Evolutionary conservation across 768 basidiomycete species (phyloP).

Genomic region (Mycena leptocephala): DNA sequence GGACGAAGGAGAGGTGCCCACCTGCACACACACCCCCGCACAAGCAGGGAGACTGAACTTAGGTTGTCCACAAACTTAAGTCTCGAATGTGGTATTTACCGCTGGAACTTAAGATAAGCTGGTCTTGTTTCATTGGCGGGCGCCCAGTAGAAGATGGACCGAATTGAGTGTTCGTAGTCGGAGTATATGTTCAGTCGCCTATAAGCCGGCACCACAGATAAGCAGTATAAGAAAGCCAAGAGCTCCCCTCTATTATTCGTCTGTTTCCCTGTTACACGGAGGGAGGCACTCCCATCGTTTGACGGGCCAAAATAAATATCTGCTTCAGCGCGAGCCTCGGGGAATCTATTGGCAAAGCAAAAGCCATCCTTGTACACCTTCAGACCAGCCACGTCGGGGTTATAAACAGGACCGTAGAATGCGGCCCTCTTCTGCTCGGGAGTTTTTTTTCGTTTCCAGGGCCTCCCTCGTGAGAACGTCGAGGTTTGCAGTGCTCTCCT

Average conservation of each 20-base stretch:
- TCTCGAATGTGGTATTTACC: no score
- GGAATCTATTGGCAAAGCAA: background rate
- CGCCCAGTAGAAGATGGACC: background rate
- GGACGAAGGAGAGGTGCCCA: no score
- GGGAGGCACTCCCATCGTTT: background rate
- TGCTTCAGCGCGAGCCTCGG: background rate
- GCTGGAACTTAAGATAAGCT: no score
- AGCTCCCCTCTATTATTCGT: constrained; percentile 37
- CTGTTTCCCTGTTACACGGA: constrained; percentile 12
- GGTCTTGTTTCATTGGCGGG: no score
- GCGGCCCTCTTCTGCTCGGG: background rate
- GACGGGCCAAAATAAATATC: background rate
- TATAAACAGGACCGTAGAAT: background rate
- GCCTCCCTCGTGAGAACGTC: background rate
- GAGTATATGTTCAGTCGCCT: background rate
- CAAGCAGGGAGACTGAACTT: no score
- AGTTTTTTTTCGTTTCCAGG: background rate
- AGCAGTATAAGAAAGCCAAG: constrained; percentile 24
- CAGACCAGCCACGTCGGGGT: background rate
- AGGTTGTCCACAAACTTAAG: no score
- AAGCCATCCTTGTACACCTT: constrained; percentile 23
- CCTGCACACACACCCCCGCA: no score
- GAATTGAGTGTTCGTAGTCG: background rate
- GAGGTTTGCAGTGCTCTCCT: background rate
- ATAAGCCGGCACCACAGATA: background rate